Conservation (phyloP, 1,284 basidiomycete genomes). For the Ustilago hordei region DNA sequence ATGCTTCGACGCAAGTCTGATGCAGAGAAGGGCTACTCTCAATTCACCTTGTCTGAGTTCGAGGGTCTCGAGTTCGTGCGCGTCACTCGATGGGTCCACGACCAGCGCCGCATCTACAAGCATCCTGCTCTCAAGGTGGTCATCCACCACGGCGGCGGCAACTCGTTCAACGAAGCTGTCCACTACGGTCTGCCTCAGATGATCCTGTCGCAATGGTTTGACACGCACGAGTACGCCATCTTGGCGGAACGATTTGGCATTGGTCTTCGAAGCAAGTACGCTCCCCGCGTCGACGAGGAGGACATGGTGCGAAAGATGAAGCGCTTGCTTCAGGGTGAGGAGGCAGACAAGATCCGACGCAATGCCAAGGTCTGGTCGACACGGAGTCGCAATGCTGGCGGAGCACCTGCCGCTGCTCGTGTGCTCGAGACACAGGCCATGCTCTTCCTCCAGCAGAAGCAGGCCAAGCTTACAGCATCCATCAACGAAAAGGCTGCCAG, state of each 20-base stretch:
- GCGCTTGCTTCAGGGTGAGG: conserved; percentile 32
- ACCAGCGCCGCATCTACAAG: conserved; percentile 51
- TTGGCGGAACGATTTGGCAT: conserved; percentile 50
- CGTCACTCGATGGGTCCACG: conserved; percentile 55
- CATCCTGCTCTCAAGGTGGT: conserved; percentile 59
- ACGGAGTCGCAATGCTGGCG: conserved; percentile 49
- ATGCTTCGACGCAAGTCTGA: conserved; percentile 30
- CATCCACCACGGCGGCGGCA: conserved; percentile 66
- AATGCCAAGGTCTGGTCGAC: conserved; percentile 51
- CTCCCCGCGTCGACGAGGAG: conserved; percentile 44
- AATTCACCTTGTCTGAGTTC: conserved; percentile 39
- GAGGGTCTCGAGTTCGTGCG: conserved; percentile 56
- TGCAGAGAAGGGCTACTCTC: conserved; percentile 38
- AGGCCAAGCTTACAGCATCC: background rate
- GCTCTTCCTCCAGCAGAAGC: conserved; percentile 33
- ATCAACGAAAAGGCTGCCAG: background rate
- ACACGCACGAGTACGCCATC: conserved; percentile 60
- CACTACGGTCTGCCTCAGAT: conserved; percentile 62
- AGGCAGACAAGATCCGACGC: conserved; percentile 39
- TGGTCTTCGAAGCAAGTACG: conserved; percentile 49
- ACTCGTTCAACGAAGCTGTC: conserved; percentile 66
- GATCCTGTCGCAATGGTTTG: conserved; percentile 62
- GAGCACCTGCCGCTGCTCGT: conserved; percentile 47
- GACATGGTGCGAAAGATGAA: conserved; percentile 51
- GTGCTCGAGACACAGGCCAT: conserved; percentile 48